These are phyloP conservation scores for Lasiosphaeriaceae sp. DNA, from an alignment of 495 filamentous ascomycete species.

Conservation along the genomic window DNA sequence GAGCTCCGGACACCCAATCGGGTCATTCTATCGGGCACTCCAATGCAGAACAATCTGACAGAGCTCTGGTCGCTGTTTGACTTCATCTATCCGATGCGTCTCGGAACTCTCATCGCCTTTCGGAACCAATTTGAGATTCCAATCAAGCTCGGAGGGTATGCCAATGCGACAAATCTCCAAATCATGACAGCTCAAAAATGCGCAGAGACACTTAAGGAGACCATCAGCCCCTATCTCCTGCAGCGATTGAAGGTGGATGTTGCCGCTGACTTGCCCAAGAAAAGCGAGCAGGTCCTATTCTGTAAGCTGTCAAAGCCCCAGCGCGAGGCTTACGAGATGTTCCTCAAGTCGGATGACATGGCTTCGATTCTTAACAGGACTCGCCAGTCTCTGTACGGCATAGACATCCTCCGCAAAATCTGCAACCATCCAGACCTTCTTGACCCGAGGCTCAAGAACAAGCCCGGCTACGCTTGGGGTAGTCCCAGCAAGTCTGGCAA, in stretches of 20 bases:
- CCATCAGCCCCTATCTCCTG: constrained; percentile 88
- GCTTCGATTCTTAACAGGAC: constrained; percentile 67
- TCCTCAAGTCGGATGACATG: constrained; percentile 81
- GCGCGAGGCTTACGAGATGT: constrained; percentile 68
- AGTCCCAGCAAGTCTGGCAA: constrained; percentile 75
- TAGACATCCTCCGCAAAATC: constrained; percentile 90
- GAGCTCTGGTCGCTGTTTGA: constrained; percentile 99
- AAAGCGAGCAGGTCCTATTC: constrained; percentile 92
- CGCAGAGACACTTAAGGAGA: constrained; percentile 83
- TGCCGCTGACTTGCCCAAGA: constrained; percentile 85
- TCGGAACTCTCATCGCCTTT: constrained; percentile 88
- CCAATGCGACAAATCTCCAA: constrained; percentile 87
- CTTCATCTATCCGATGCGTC: constrained; percentile 91
- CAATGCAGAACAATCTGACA: constrained; percentile 96
- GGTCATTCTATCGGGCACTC: constrained; percentile 90
- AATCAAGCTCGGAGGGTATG: constrained; percentile 86
- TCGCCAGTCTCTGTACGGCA: constrained; percentile 77
- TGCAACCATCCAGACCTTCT: constrained; percentile 93
- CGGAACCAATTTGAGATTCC: constrained; percentile 87
- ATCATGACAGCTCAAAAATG: constrained; percentile 88
- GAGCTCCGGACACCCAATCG: constrained; percentile 83
- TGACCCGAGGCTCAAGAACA: constrained; percentile 57
- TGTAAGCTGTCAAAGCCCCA: constrained; percentile 83
- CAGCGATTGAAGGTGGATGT: constrained; percentile 93
- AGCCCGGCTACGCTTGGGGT: constrained; percentile 68